Conservation (phyloP, 768 basidiomycete genomes). For the Pholiota conissans region DNA sequence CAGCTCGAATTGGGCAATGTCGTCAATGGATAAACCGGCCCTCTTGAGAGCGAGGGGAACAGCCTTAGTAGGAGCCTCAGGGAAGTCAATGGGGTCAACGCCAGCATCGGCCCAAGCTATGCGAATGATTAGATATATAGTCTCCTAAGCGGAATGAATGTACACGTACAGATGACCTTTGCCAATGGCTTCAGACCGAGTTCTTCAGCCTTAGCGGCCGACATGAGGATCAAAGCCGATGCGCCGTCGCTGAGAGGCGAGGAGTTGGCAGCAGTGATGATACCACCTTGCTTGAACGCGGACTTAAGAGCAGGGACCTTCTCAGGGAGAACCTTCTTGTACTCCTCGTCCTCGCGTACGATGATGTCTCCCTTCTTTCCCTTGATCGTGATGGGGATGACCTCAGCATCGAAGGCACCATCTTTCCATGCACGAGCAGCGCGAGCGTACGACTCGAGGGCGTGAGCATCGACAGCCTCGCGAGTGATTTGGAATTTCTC, state of each 20-base stretch:
- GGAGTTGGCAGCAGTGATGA: conserved; percentile 96
- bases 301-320: conserved; percentile 89
- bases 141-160: conserved; percentile 7
- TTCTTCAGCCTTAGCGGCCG: conserved; percentile 88
- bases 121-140: not conserved
- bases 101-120: conserved; percentile 96
- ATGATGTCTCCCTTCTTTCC: conserved; percentile 93
- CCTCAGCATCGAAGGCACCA: conserved; percentile 84
- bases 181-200: conserved; percentile 93
- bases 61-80: conserved; percentile 89
- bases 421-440: conserved; percentile 89
- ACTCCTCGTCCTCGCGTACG: conserved; percentile 95
- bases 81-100: conserved; percentile 97
- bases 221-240: conserved; percentile 92
- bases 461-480: conserved; percentile 86
- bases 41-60: conserved; percentile 85
- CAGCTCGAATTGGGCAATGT: conserved; percentile 92
- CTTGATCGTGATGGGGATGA: conserved; percentile 87
- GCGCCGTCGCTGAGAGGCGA: conserved; percentile 96
- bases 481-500: conserved; percentile 82
- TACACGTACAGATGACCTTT: conserved; percentile 81
- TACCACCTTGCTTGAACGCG: conserved; percentile 86
- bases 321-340: conserved; percentile 93
- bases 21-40: conserved; percentile 78
- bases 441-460: conserved; percentile 93